phyloP scores from a whole-genome alignment of 2,329 filamentous ascomycete species.

The Colletotrichum scovillei region DNA sequence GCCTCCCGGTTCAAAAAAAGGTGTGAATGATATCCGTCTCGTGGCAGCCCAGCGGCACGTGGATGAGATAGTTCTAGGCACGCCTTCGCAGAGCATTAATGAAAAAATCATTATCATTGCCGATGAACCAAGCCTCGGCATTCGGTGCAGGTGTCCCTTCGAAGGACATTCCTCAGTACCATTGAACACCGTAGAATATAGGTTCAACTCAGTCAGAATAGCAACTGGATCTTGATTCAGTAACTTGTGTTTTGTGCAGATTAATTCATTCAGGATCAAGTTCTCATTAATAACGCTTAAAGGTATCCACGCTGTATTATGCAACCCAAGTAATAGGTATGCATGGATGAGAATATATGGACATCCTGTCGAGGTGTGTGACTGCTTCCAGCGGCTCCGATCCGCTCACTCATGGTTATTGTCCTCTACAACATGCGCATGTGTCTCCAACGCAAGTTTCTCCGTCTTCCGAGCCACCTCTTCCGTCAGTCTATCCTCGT shows the following conservation, averaged over 20 bases:
- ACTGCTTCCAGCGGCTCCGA: too few species aligned
- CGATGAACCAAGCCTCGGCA: neutral
- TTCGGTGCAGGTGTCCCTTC: constrained; percentile 41
- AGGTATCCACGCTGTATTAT: too few species aligned
- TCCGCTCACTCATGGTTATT: neutral
- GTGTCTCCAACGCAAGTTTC: neutral
- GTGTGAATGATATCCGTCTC: neutral
- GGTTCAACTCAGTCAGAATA: constrained; percentile 40
- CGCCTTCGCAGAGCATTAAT: neutral
- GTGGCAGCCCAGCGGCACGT: neutral
- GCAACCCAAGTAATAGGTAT: too few species aligned
- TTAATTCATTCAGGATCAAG: too few species aligned
- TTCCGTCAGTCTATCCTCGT: constrained; percentile 2
- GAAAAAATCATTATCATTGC: neutral
- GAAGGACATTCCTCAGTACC: constrained; percentile 42
- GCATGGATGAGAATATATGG: too few species aligned
- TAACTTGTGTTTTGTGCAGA: too few species aligned
- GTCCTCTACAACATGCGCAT: neutral
- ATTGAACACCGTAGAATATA: constrained; percentile 53
- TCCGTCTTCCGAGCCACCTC: constrained; percentile 37
- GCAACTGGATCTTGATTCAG: too few species aligned
- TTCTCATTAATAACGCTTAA: too few species aligned
- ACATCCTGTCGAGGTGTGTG: too few species aligned
- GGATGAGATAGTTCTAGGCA: neutral
- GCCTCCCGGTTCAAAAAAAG: neutral